Percentiles rank a stretch among this genome's conserved stretches.
phyloP scores from a whole-genome alignment of 306 rosid genomes.

The Cucurbita argyrosperma region DNA sequence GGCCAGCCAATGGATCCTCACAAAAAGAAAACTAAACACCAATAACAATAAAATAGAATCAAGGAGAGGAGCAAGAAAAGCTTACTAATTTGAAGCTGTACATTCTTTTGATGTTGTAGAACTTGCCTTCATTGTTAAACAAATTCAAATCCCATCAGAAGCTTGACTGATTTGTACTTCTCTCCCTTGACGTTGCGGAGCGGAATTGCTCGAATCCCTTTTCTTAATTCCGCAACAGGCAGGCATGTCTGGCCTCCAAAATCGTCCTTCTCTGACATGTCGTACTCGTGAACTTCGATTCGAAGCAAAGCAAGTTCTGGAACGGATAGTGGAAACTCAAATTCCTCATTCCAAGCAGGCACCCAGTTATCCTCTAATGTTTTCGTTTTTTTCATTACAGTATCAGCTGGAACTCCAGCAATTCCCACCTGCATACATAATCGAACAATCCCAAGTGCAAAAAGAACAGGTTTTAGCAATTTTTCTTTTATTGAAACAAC shows the following conservation, averaged over 20 bases:
- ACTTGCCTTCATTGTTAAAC: conserved; percentile 14
- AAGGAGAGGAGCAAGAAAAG: background rate
- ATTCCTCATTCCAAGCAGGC: conserved; percentile 70
- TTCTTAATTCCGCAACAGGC: conserved; percentile 57
- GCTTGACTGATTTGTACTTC: conserved; percentile 61
- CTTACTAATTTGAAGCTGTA: conserved; percentile 5
- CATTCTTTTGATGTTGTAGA: background rate
- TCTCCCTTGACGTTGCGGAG: conserved; percentile 48
- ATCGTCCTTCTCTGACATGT: conserved; percentile 95
- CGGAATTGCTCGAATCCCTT: conserved; percentile 66
- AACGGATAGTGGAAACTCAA: conserved; percentile 57
- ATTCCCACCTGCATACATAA: conserved; percentile 58
- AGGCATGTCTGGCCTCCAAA: conserved; percentile 91
- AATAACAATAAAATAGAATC: background rate
- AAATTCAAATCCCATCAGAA: conserved; percentile 76
- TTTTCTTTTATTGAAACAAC: background rate
- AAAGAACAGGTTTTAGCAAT: background rate
- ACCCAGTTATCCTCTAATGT: conserved; percentile 80
- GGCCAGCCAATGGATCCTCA: background rate
- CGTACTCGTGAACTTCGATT: conserved; percentile 88
- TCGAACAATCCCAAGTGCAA: background rate
- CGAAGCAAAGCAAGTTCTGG: conserved; percentile 86
- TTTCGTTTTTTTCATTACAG: conserved; percentile 55
- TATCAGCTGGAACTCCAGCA: conserved; percentile 80
- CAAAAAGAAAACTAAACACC: background rate